Conservation (phyloP, 495 filamentous ascomycete genomes). For the Daldinia decipiens region DNA sequence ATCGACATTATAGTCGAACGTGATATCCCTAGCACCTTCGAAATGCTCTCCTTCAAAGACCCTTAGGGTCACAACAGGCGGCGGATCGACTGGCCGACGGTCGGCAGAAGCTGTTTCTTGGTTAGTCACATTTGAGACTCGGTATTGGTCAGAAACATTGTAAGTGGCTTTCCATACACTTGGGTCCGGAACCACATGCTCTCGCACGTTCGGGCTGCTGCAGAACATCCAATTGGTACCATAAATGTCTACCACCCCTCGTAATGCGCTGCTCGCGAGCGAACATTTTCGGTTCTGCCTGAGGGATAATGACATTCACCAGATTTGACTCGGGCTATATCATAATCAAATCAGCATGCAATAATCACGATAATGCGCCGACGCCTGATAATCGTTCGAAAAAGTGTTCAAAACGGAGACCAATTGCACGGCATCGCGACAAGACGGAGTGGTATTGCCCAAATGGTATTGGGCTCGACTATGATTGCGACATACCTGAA, state of each 20-base stretch:
- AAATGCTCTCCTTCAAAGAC: conserved; percentile 80
- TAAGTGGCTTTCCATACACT: conserved; percentile 70
- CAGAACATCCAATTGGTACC: conserved; percentile 85
- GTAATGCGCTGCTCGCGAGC: conserved; percentile 70
- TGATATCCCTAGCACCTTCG: conserved; percentile 75
- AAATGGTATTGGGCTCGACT: conserved; percentile 10
- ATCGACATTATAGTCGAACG: conserved; percentile 92
- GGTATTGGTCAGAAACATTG: conserved; percentile 13
- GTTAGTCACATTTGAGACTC: conserved; percentile 20
- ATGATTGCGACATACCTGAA: conserved; percentile 42
- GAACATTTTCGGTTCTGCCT: conserved; percentile 55
- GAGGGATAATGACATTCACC: conserved; percentile 57
- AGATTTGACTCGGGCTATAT: conserved; percentile 50
- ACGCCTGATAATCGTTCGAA: background rate
- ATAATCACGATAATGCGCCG: background rate
- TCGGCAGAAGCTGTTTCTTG: conserved; percentile 82
- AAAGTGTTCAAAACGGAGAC: background rate
- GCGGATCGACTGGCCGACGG: conserved; percentile 94
- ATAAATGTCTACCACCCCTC: conserved; percentile 80
- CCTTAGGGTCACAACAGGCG: conserved; percentile 92
- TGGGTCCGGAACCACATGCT: conserved; percentile 94
- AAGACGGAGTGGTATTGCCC: conserved; percentile 4
- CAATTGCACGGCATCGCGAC: conserved; percentile 3
- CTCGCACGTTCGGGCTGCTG: conserved; percentile 96
- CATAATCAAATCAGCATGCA: conserved; percentile 26